Evolutionary conservation across 371 early-diverging fungal genomes (phyloP).

Genomic region (Phascolomyces articulosus): DNA sequence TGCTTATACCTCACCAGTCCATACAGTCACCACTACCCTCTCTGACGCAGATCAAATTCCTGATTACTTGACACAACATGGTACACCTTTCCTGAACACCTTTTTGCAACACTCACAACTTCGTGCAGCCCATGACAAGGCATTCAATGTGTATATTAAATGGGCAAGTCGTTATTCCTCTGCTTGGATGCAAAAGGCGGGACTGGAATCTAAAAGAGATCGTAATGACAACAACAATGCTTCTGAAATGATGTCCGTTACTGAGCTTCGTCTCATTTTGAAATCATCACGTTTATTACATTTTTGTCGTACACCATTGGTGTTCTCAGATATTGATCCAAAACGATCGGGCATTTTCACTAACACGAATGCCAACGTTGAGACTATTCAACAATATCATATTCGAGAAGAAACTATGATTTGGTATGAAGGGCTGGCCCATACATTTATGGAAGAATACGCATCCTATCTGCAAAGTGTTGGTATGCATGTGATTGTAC

Average conservation of each 20-base stretch:
- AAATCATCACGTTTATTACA: slow-evolving; percentile 66
- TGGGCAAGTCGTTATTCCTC: slow-evolving; percentile 62
- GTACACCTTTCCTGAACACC: slow-evolving; percentile 60
- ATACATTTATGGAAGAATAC: slow-evolving; percentile 66
- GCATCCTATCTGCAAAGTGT: slow-evolving; percentile 67
- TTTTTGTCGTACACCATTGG: slow-evolving; percentile 68
- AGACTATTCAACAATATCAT: background rate
- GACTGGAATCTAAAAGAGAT: too few species aligned
- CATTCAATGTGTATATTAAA: slow-evolving; percentile 64
- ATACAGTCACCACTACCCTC: slow-evolving; percentile 16
- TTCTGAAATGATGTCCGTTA: slow-evolving; percentile 55
- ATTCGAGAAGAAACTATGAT: slow-evolving; percentile 19
- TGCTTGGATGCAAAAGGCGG: background rate
- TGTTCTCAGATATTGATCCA: slow-evolving; percentile 47
- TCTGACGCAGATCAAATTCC: background rate
- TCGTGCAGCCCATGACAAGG: slow-evolving; percentile 66
- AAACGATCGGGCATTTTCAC: slow-evolving; percentile 6
- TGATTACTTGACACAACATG: slow-evolving; percentile 61
- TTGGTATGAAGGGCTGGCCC: slow-evolving; percentile 67
- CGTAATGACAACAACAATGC: slow-evolving; percentile 23
- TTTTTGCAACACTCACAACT: slow-evolving; percentile 57
- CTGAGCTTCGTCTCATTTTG: slow-evolving; percentile 61
- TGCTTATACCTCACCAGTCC: slow-evolving; percentile 38
- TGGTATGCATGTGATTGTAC: slow-evolving; percentile 69
- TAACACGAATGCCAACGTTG: background rate